Conservation (phyloP, 208 protist species). For the Phytomonas sp. region DNA sequence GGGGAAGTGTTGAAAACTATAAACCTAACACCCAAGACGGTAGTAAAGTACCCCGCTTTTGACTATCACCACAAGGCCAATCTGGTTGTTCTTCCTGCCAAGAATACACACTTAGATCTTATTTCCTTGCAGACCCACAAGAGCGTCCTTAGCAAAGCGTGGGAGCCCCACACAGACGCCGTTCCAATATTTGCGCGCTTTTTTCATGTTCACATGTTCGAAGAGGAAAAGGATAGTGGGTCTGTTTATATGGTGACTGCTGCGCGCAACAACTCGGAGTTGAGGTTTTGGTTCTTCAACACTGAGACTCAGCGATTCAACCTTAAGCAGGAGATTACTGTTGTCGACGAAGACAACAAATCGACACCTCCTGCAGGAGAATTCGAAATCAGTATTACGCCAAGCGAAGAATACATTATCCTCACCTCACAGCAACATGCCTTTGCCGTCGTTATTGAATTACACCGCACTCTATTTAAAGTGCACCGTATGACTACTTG, state of each 20-base stretch:
- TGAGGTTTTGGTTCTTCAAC: slow-evolving; percentile 81
- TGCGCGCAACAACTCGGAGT: slow-evolving; percentile 66
- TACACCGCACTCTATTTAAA: slow-evolving; percentile 66
- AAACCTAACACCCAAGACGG: slow-evolving; percentile 41
- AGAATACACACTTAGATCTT: slow-evolving; percentile 65
- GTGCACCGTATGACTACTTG: slow-evolving; percentile 77
- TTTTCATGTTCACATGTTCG: slow-evolving; percentile 46
- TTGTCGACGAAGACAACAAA: slow-evolving; percentile 5
- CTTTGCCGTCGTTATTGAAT: slow-evolving; percentile 72
- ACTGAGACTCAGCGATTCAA: slow-evolving; percentile 53
- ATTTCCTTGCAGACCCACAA: slow-evolving; percentile 48
- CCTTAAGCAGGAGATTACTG: slow-evolving; percentile 70
- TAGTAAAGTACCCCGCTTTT: slow-evolving; percentile 54
- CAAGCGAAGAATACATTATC: slow-evolving; percentile 84
- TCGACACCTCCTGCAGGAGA: slow-evolving; percentile 7
- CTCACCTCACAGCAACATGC: slow-evolving; percentile 46
- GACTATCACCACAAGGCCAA: slow-evolving; percentile 52
- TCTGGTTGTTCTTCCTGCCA: slow-evolving; percentile 60
- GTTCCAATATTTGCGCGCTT: slow-evolving; percentile 79
- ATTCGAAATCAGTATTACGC: slow-evolving; percentile 57
- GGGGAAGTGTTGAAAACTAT: slow-evolving; percentile 25
- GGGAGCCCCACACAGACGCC: slow-evolving; percentile 72
- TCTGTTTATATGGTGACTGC: slow-evolving; percentile 65
- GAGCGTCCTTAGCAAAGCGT: slow-evolving; percentile 61
- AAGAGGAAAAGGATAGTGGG: slow-evolving; percentile 35